phyloP scores from a whole-genome alignment of 306 rosid genomes.

The Vigna mungo region DNA sequence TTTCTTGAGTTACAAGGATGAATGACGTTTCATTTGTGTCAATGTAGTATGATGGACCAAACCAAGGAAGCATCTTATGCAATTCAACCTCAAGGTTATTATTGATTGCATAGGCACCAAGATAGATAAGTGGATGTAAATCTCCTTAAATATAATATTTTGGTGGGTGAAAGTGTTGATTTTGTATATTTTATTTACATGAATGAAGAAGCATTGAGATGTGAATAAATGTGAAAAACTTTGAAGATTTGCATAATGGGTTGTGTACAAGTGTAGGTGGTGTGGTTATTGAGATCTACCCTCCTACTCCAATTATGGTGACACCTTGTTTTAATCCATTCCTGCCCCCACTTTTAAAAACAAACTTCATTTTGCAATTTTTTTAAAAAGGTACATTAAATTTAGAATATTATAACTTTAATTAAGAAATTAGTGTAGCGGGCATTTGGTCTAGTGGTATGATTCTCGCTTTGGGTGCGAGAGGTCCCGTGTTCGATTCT shows the following conservation, averaged over 20 bases:
- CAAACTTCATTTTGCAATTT: not conserved
- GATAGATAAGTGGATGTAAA: constrained; percentile 18
- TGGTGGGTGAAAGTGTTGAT: not conserved
- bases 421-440: accelerated
- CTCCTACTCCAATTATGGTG: constrained; percentile 46
- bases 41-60: constrained; percentile 15
- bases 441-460: constrained; percentile 50
- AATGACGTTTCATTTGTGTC: constrained; percentile 31
- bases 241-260: constrained; percentile 35
- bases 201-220: constrained; percentile 14
- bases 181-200: constrained; percentile 1
- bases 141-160: not conserved
- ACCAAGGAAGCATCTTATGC: constrained; percentile 29
- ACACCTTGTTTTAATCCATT: constrained; percentile 42
- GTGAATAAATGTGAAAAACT: constrained; percentile 27
- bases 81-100: not conserved
- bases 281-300: constrained; percentile 37
- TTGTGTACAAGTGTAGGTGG: constrained; percentile 26
- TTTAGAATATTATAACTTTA: not conserved
- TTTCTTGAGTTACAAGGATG: constrained; percentile 52
- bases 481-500: constrained; percentile 55
- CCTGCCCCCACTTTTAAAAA: constrained; percentile 35
- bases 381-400: not conserved
- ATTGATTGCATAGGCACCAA: constrained; percentile 19
- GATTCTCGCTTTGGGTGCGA: constrained; percentile 53